These are phyloP conservation scores for Leishmania martiniquensis DNA, from an alignment of 208 protist species.

Conservation along the genomic window DNA sequence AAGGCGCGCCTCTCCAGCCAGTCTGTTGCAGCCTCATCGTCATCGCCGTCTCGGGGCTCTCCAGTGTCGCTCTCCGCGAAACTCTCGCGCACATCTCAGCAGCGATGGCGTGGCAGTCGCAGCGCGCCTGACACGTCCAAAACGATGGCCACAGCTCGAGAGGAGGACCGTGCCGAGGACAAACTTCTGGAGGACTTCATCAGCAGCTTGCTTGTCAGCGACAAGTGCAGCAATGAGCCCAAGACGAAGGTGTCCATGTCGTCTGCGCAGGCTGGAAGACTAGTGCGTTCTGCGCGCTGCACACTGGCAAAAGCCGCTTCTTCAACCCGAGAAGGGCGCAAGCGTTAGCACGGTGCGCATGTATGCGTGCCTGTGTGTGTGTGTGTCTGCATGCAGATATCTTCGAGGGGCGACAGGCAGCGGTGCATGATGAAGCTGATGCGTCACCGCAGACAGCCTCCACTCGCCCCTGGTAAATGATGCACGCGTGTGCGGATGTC, in stretches of 20 bases:
- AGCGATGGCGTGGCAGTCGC: neutral
- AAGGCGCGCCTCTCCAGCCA: neutral
- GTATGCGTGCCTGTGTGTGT: neutral
- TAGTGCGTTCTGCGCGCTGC: neutral
- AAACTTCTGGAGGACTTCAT: slow-evolving; percentile 23
- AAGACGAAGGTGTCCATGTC: neutral
- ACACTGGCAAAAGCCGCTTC: neutral
- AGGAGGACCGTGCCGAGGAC: slow-evolving; percentile 14
- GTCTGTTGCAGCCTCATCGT: neutral
- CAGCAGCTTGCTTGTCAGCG: slow-evolving; percentile 7
- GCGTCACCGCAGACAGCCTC: neutral
- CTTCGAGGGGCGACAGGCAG: too few relatives aligned
- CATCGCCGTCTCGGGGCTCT: neutral
- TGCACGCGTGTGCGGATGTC: neutral
- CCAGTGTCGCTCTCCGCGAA: neutral
- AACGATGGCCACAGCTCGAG: neutral
- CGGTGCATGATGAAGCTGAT: neutral
- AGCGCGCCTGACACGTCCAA: neutral
- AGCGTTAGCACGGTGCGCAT: neutral
- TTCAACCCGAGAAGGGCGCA: neutral
- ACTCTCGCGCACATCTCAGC: neutral
- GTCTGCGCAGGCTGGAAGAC: neutral
- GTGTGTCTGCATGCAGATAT: neutral
- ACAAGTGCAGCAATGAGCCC: neutral
- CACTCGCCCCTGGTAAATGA: neutral